phyloP scores from a whole-genome alignment of 148 eudicot species.

The Rhododendron henanense region DNA sequence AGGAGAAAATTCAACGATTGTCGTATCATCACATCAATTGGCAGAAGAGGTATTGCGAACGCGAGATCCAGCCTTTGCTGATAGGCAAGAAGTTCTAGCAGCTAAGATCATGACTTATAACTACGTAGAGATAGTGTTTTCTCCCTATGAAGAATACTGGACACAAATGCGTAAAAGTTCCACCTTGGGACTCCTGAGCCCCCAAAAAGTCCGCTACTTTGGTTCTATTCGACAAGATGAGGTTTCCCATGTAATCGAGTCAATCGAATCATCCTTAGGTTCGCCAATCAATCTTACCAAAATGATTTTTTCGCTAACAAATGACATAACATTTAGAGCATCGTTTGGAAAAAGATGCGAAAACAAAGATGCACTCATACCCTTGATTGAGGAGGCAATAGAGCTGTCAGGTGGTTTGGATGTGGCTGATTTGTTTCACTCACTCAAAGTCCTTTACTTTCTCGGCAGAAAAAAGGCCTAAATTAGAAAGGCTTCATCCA shows the following conservation, averaged over 20 bases:
- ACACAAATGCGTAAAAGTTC: constrained; percentile 19
- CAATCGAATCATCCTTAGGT: background rate
- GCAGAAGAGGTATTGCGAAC: constrained; percentile 7
- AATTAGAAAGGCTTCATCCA: background rate
- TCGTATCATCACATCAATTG: background rate
- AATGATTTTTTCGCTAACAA: constrained; percentile 14
- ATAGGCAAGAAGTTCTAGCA: background rate
- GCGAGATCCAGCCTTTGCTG: background rate
- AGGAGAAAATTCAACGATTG: constrained; percentile 1
- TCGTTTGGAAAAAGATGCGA: constrained; percentile 11
- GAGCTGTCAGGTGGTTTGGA: background rate
- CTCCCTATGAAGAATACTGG: constrained; percentile 10
- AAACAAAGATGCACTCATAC: constrained; percentile 9
- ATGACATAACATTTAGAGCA: constrained; percentile 28
- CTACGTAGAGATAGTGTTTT: background rate
- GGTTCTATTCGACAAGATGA: constrained; percentile 15
- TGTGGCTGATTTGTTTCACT: constrained; percentile 10
- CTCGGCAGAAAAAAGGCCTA: background rate
- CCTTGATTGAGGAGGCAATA: background rate
- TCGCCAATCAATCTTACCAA: constrained; percentile 26
- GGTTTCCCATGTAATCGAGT: background rate
- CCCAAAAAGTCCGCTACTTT: constrained; percentile 8
- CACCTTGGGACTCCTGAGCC: constrained; percentile 16
- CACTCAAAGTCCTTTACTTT: background rate
- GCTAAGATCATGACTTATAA: background rate